These are phyloP conservation scores for Lactarius tabidus DNA, from an alignment of 768 basidiomycete genomes.

Conservation along the genomic window DNA sequence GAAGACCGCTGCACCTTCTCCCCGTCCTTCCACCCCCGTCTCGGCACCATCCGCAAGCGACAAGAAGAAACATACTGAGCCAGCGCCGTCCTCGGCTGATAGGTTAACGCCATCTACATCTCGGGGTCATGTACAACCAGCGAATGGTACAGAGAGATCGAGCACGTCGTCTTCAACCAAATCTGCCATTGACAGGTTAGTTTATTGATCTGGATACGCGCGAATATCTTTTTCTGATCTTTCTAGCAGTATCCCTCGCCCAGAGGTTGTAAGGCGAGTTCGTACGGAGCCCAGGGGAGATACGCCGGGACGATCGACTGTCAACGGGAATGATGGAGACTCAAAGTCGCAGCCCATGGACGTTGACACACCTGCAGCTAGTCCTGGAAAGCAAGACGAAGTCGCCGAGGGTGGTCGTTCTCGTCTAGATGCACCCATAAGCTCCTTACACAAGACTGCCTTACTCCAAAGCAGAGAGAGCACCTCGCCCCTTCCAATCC, in stretches of 20 bases:
- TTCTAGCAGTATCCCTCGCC: conserved; percentile 58
- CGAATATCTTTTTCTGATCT: conserved; percentile 16
- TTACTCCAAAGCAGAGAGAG: conserved; percentile 21
- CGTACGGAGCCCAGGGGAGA: conserved; percentile 38
- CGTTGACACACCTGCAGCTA: conserved; percentile 9
- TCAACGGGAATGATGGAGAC: conserved; percentile 29
- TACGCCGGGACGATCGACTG: conserved; percentile 32
- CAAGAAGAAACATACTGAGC: conserved; percentile 31
- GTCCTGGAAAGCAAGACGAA: conserved; percentile 11
- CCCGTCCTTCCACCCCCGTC: conserved; percentile 16
- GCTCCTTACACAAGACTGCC: conserved; percentile 11
- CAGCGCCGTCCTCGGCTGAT: conserved; percentile 17
- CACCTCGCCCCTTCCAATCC: conserved; percentile 27
- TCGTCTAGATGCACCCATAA: conserved; percentile 8
- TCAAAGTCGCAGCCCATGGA: conserved; percentile 21
- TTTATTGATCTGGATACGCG: neutral
- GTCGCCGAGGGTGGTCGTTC: conserved; percentile 1
- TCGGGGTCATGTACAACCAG: conserved; percentile 45
- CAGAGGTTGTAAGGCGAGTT: conserved; percentile 72
- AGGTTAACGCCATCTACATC: conserved; percentile 49
- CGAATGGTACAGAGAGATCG: conserved; percentile 33
- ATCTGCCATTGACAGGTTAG: conserved; percentile 63
- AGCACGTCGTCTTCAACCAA: conserved; percentile 42
- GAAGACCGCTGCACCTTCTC: conserved; percentile 21
- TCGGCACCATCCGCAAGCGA: conserved; percentile 19